Conservation (phyloP, 805 yeast genomes). For the Alloascoidea africana region DNA sequence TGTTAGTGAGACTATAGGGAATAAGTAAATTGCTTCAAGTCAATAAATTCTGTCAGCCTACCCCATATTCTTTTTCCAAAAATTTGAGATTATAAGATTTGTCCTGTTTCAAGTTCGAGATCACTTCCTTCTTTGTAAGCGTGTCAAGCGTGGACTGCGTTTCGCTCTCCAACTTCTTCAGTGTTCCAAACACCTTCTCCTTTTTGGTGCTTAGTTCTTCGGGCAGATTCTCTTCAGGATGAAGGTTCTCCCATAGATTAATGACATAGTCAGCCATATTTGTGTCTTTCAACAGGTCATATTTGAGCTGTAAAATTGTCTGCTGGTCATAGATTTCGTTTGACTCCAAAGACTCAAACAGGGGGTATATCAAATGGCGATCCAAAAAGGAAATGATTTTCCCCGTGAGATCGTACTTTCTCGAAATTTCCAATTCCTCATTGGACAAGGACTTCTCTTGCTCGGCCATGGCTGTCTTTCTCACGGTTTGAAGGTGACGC, state of each 20-base stretch:
- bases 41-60: no score
- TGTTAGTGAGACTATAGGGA: no score
- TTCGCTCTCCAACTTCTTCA: slow-evolving; percentile 23
- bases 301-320: slow-evolving; percentile 30
- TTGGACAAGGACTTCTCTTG: slow-evolving; percentile 10
- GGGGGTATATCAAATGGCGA: slow-evolving; percentile 40
- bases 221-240: slow-evolving; percentile 23
- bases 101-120: slow-evolving; percentile 36
- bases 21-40: slow-evolving; percentile 23
- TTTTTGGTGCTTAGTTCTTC: slow-evolving; percentile 22
- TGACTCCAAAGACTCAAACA: slow-evolving; percentile 29
- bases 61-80: slow-evolving; percentile 27
- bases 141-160: slow-evolving; percentile 31
- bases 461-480: slow-evolving; percentile 9
- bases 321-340: slow-evolving; percentile 28
- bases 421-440: slow-evolving; percentile 25
- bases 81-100: slow-evolving; percentile 35
- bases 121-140: slow-evolving; percentile 32
- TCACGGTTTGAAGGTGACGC: no score
- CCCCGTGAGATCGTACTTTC: slow-evolving; percentile 36
- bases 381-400: slow-evolving; percentile 44
- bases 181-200: slow-evolving; percentile 6
- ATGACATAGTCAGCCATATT: slow-evolving; percentile 36
- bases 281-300: slow-evolving; percentile 39
- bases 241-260: slow-evolving; percentile 25